A percentile compares a stretch with the other conserved stretches of the same genome.
Evolutionary conservation across 2,329 filamentous ascomycete genomes (phyloP).

Genomic region (Stagonosporopsis cucurbitacearum): DNA sequence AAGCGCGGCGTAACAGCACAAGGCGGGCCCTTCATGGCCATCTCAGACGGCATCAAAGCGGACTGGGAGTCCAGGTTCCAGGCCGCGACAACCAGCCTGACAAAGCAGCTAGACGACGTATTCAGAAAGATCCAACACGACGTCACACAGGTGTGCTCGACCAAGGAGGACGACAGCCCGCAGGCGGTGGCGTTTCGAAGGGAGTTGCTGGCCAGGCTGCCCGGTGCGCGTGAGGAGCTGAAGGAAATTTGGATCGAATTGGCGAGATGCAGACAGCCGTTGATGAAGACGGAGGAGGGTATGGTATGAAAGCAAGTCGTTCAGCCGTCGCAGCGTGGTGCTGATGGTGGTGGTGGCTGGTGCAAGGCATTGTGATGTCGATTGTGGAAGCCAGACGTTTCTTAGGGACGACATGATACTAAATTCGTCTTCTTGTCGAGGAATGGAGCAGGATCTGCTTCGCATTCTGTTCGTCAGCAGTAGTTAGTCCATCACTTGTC

Average conservation of each 20-base stretch:
- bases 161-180: constrained; percentile 12
- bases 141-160: constrained; percentile 11
- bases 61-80: not conserved
- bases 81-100: not conserved
- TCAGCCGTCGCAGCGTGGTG: no score
- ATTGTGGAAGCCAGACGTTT: no score
- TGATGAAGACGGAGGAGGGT: not conserved
- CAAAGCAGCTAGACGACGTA: not conserved
- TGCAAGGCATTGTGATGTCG: no score
- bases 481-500: no score
- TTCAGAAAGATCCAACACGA: constrained; percentile 11
- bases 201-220: constrained; percentile 4
- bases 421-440: no score
- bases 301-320: no score
- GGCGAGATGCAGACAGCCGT: not conserved
- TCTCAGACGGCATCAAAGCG: not conserved
- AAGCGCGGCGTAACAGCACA: not conserved
- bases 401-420: no score
- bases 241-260: not conserved
- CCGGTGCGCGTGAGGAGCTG: constrained; percentile 2
- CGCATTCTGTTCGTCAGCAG: no score
- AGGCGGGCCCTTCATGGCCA: not conserved
- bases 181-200: constrained; percentile 8
- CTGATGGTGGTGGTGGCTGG: no score
- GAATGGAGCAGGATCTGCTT: no score